Evolutionary conservation across 352 stramenopile genomes (phyloP), one percentile per base, ranked within the genome.

Genomic region (Phytophthora foliorum): DNA sequence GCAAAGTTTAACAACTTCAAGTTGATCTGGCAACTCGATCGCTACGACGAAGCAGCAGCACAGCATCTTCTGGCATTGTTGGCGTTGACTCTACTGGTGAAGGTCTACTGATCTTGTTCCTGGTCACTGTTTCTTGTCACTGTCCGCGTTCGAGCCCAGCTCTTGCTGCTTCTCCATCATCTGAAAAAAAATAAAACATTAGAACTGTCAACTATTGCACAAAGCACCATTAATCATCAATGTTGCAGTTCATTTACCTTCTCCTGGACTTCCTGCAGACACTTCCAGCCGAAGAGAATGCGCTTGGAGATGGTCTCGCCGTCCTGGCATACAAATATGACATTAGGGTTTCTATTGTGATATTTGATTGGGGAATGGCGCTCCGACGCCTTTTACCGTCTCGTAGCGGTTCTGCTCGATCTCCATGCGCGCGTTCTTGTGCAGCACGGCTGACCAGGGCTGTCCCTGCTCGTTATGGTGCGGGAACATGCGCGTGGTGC

Each of bases 341-440:
- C 44, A 59, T 69, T 65, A 76, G 38, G 31, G 11, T 52, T 64
- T 31, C 0, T 55, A 61, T 44, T 61, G 48, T 71, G 3, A 53
- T 49, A 69, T 52, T 60, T 55, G 11, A 17, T 24, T 16, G 25
- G 31, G 5, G 17, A 14, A 24, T 16, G 38, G 16, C 13, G 29
- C 16, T 39, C 5, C 22, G 10, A 11, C 21, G n/a, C 4, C 1
- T 17, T 61, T 11, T 70, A 93, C 84, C 68, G 74, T 87, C 57
- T 93, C 80, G 70, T 91, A 77, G 61, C 88, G 86, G 62, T 88
- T 82, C 64, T 88, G 67, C 72, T 95, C 88, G 45, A 95, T 91
- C 69, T 95, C 88, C 77, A 87, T 84, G 46, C 88, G 88, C 38
- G 82, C 86, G 44, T 93, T 94, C 75, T 86, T 72, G 45, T 82